Conservation (phyloP, 352 stramenopile species). For the Globisporangium irregulare region DNA sequence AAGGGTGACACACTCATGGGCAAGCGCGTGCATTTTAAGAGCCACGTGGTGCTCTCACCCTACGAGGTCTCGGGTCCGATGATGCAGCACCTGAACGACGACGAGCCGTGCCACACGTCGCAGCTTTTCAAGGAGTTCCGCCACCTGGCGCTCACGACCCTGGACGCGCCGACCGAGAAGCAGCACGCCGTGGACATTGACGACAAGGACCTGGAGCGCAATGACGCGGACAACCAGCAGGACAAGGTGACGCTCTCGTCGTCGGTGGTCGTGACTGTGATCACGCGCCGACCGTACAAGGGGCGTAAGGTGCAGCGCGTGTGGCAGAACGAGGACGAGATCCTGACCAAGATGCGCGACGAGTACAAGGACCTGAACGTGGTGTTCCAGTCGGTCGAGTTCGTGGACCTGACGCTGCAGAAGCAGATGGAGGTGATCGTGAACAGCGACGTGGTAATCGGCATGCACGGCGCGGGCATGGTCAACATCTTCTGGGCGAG, state of each 20-base stretch:
- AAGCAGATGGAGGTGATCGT: constrained; percentile 67
- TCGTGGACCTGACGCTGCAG: constrained; percentile 44
- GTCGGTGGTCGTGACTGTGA: constrained; percentile 42
- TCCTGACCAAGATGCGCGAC: constrained; percentile 39
- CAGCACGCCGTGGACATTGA: background rate
- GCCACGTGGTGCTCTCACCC: constrained; percentile 40
- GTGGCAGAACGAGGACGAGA: constrained; percentile 65
- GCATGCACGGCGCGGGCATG: constrained; percentile 80
- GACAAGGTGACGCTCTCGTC: constrained; percentile 1
- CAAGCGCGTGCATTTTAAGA: constrained; percentile 25
- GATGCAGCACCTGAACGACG: constrained; percentile 69
- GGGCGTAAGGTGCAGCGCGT: constrained; percentile 53
- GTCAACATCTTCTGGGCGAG: constrained; percentile 71
- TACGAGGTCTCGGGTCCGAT: constrained; percentile 54
- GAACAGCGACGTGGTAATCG: constrained; percentile 72
- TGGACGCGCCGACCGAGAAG: constrained; percentile 8
- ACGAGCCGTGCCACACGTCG: constrained; percentile 53
- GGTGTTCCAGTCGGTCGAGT: constrained; percentile 63
- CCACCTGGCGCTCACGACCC: constrained; percentile 19
- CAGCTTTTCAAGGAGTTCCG: constrained; percentile 55
- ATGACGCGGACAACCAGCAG: background rate
- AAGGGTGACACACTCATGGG: constrained; percentile 17
- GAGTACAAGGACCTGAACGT: constrained; percentile 32
- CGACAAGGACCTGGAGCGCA: constrained; percentile 3
- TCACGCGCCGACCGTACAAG: constrained; percentile 46